Evolutionary conservation across 306 rosid genomes (phyloP).

Genomic region (Gillenia trifoliata): DNA sequence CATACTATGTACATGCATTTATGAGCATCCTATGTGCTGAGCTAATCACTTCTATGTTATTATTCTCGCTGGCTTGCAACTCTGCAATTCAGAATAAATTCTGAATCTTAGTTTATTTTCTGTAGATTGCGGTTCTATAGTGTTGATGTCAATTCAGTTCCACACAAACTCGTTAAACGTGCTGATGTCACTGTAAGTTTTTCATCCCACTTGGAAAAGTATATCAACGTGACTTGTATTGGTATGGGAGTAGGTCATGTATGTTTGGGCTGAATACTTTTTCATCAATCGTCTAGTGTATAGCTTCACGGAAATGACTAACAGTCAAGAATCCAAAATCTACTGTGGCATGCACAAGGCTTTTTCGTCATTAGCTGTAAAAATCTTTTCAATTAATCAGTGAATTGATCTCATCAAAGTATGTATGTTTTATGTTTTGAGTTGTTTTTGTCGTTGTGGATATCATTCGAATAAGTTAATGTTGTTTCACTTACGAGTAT

Average conservation of each 20-base stretch:
- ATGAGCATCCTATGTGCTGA: neutral
- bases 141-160: slow-evolving; percentile 69
- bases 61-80: slow-evolving; percentile 6
- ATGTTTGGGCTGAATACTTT: neutral
- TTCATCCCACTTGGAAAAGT: slow-evolving; percentile 5
- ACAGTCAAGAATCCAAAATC: neutral
- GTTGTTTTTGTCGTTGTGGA: neutral
- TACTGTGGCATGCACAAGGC: neutral
- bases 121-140: slow-evolving; percentile 70
- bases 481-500: neutral
- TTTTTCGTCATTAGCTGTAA: neutral
- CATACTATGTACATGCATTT: neutral
- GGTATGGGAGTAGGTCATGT: neutral
- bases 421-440: neutral
- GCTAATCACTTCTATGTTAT: neutral
- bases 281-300: neutral
- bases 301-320: neutral
- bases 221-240: neutral
- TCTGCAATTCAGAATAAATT: slow-evolving; percentile 8
- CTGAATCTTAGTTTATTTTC: neutral
- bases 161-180: slow-evolving; percentile 71
- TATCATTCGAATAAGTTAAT: neutral
- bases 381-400: neutral
- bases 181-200: slow-evolving; percentile 88
- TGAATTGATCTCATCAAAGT: neutral